Percentiles rank a stretch among this genome's conserved stretches.
Evolutionary conservation across 305 asterid species (phyloP).

Genomic region (Fraxinus velutina): DNA sequence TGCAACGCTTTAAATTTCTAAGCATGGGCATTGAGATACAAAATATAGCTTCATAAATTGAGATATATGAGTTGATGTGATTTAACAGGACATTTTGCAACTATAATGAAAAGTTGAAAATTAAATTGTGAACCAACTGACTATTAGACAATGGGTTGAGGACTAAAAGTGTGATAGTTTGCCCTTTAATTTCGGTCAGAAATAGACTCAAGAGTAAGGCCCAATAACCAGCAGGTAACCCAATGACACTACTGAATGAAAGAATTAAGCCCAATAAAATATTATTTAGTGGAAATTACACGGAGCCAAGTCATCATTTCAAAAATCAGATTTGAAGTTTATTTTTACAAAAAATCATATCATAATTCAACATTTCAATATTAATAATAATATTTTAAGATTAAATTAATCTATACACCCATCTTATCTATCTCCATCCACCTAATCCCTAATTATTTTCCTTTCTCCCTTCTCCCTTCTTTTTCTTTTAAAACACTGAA

Average conservation of each 20-base stretch:
- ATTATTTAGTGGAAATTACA: neutral
- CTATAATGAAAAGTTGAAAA: neutral
- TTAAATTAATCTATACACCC: no score
- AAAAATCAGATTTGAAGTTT: no score
- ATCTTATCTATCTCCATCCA: no score
- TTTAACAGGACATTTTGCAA: neutral
- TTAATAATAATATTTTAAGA: no score
- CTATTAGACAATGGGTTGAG: neutral
- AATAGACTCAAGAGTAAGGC: neutral
- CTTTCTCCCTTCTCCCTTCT: no score
- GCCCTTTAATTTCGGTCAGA: neutral
- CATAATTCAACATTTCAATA: no score
- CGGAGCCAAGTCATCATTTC: no score
- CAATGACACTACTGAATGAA: neutral
- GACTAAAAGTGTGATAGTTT: neutral
- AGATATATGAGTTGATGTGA: neutral
- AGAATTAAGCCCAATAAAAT: neutral
- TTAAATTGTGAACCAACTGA: neutral
- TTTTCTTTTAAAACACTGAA: no score
- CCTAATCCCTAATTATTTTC: no score
- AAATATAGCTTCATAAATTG: neutral
- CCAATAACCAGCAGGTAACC: neutral
- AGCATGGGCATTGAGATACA: neutral
- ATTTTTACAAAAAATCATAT: no score
- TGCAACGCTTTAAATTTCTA: neutral